Base-by-base conservation (phyloP, 192 early-diverging fungal genomes). In the Gonapodya prolifera region DNA sequence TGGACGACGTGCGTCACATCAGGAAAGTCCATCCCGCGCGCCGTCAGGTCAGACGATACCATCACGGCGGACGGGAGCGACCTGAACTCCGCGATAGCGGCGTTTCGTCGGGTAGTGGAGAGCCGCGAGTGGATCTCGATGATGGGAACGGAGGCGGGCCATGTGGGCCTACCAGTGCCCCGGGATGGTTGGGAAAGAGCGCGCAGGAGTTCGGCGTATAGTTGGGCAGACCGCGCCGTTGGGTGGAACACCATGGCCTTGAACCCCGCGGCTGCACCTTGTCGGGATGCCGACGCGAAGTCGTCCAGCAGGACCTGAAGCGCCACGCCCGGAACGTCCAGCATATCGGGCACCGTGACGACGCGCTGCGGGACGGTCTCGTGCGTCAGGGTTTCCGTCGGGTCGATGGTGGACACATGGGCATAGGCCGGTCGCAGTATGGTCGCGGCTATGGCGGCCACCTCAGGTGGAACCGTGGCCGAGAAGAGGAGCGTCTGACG, bases 21-120 rank as follows among this genome's bases (percentile, higher is more conserved):
- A 17, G 96, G 96, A 77, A 97, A 98, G 82, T 99, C 97, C 32
- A 99, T 94, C 69, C 97, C 97, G 77, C 97, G 92, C 45, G 97
- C 96, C 76, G 95, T 95, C 0, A 99, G 95, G 81, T 98, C 97
- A 0, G 94, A 93, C 0, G 97, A 97, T 78, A 98, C 89, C 77
- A 99, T 85, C 35, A 98, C 89, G 45, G 86, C 82, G 23, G 70
- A 79, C 2, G 34, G 36, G 70, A 83, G 81, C 1, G 80, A 83
- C 74, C 96, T 88, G 88, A 98, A 99, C 17, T 81, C 81, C 36
- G 92, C 87, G 1, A 93, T 91, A 1, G 91, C 88, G 28, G 86
- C 84, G 17, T 87, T 86, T 69, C 95, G 93, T 76, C 87, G 84
- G 1, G 79, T 78, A 81, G 97, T 96, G 2, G 85, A 82, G 75